Conservation (phyloP, 129 eudicot genomes). For the Tagetes patula region DNA sequence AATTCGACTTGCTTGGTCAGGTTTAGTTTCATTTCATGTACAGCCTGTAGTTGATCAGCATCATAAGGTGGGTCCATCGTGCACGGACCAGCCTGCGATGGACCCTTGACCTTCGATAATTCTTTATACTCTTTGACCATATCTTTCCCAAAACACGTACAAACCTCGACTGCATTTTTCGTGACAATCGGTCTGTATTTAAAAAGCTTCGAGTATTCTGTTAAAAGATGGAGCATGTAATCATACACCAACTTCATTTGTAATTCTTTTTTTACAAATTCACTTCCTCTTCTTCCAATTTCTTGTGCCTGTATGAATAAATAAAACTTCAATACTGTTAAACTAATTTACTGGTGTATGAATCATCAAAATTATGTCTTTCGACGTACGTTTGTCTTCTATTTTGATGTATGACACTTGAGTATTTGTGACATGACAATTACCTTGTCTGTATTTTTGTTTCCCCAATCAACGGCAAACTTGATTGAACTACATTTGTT, state of each 20-base stretch:
- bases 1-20: conserved; percentile 37
- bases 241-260: conserved; percentile 53
- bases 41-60: conserved; percentile 20
- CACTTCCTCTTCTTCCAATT: conserved; percentile 53
- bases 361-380: too few species aligned
- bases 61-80: conserved; percentile 42
- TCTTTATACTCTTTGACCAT: conserved; percentile 35
- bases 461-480: conserved; percentile 70
- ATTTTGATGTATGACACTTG: too few species aligned
- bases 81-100: conserved; percentile 44
- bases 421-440: not conserved
- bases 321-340: not conserved
- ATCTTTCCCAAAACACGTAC: conserved; percentile 39
- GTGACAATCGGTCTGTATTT: conserved; percentile 49
- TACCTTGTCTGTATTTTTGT: conserved; percentile 45
- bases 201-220: conserved; percentile 51
- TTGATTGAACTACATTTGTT: conserved; percentile 49
- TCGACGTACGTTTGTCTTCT: too few species aligned
- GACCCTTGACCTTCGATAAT: conserved; percentile 37
- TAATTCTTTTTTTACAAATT: conserved; percentile 43
- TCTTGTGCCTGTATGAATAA: conserved; percentile 43
- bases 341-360: not conserved
- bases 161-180: conserved; percentile 45
- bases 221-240: conserved; percentile 53
- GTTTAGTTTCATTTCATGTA: conserved; percentile 31